Evolutionary conservation across 345 rosid genomes (phyloP).

Genomic region (Populus euphratica): DNA sequence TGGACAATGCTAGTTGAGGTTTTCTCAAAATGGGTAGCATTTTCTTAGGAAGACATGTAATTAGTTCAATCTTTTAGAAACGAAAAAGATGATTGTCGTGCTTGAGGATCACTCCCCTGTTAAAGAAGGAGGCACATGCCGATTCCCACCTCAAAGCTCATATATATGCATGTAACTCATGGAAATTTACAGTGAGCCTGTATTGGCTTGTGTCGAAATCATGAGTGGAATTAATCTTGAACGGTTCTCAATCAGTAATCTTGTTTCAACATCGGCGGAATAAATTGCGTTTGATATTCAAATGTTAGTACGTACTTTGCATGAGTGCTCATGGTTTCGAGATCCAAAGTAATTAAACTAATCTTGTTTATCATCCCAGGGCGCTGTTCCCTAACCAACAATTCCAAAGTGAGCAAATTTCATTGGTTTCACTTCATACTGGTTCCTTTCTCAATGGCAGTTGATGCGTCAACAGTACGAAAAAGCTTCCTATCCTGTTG

Average conservation of each 20-base stretch:
- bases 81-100: background rate
- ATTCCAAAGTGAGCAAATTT: background rate
- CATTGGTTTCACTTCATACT: background rate
- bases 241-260: background rate
- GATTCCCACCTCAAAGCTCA: background rate
- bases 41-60: background rate
- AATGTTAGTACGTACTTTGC: background rate
- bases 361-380: background rate
- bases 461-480: background rate
- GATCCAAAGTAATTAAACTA: background rate
- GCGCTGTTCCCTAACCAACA: background rate
- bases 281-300: background rate
- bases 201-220: background rate
- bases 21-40: conserved; percentile 3
- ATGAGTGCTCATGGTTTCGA: conserved; percentile 1
- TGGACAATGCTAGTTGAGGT: background rate
- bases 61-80: conserved; percentile 2
- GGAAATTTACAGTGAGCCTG: background rate
- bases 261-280: background rate
- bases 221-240: background rate
- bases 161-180: background rate
- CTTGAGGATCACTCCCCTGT: background rate
- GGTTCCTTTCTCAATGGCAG: background rate
- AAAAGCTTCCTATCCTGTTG: conserved; percentile 13
- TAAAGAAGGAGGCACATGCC: background rate